A percentile compares a stretch with the other conserved stretches of the same genome.
phyloP scores from a whole-genome alignment of 2,329 filamentous ascomycete species.

The Sodiomyces alkalinus region DNA sequence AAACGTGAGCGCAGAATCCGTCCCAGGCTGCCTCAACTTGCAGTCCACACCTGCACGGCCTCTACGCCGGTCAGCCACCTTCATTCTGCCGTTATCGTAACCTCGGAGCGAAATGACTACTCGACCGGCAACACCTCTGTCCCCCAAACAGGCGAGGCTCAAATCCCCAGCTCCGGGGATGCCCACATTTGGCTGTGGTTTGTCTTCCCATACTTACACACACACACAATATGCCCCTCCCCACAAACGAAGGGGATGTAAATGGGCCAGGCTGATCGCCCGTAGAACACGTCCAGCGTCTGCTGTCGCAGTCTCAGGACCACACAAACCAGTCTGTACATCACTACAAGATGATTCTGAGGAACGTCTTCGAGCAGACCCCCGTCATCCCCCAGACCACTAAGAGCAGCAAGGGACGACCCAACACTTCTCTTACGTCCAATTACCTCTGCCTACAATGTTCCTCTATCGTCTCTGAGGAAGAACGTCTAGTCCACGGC shows the following conservation, averaged over 20 bases:
- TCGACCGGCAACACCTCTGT: constrained; percentile 33
- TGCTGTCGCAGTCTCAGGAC: constrained; percentile 46
- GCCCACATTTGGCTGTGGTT: constrained; percentile 51
- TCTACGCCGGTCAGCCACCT: too few relatives aligned
- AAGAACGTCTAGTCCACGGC: constrained; percentile 52
- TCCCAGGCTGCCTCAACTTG: too few relatives aligned
- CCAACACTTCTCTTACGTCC: constrained; percentile 46
- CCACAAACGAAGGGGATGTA: too few relatives aligned
- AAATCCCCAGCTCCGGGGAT: constrained; percentile 42
- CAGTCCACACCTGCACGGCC: too few relatives aligned
- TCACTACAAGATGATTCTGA: constrained; percentile 57
- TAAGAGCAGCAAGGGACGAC: constrained; percentile 38
- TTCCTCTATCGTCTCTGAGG: constrained; percentile 49
- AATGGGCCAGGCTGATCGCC: constrained; percentile 4
- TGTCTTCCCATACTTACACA: constrained; percentile 13
- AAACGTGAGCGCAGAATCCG: too few relatives aligned
- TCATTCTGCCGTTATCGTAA: too few relatives aligned
- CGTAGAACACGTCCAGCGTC: constrained; percentile 55
- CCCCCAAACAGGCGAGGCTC: constrained; percentile 42
- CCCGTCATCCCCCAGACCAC: constrained; percentile 51
- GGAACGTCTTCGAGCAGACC: constrained; percentile 53
- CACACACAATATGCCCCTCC: too few relatives aligned
- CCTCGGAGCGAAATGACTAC: constrained; percentile 21
- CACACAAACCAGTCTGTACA: constrained; percentile 53
- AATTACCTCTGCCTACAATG: constrained; percentile 65